Evolutionary conservation across 2,329 filamentous ascomycete species (phyloP).

Genomic region (Fusarium camptoceras): DNA sequence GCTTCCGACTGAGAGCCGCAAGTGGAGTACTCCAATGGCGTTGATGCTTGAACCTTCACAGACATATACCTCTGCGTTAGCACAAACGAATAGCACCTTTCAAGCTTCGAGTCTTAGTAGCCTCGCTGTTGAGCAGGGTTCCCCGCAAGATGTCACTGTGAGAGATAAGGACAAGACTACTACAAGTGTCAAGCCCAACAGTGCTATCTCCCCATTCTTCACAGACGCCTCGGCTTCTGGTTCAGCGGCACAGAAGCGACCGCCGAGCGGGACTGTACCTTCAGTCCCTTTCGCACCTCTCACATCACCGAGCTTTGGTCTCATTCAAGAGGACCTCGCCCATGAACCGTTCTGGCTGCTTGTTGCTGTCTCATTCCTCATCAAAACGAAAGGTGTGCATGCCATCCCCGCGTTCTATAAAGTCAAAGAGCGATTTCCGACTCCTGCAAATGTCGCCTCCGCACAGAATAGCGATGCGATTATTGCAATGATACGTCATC

Average conservation of each 20-base stretch:
- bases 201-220: slow-evolving; percentile 52
- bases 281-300: slow-evolving; percentile 76
- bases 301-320: slow-evolving; percentile 72
- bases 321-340: slow-evolving; percentile 85
- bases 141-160: slow-evolving; percentile 14
- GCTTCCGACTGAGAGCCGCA: slow-evolving; percentile 25
- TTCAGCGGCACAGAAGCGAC: slow-evolving; percentile 45
- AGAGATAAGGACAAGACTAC: slow-evolving; percentile 11
- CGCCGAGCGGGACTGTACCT: slow-evolving; percentile 61
- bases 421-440: slow-evolving; percentile 76
- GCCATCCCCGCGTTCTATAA: slow-evolving; percentile 81
- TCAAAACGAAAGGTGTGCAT: slow-evolving; percentile 78
- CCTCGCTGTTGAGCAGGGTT: slow-evolving; percentile 10
- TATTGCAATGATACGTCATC: slow-evolving; percentile 70
- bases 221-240: slow-evolving; percentile 21
- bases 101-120: not conserved
- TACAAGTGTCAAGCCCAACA: slow-evolving; percentile 16
- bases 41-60: slow-evolving; percentile 17
- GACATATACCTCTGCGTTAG: not conserved
- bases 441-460: slow-evolving; percentile 69
- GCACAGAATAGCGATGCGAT: slow-evolving; percentile 64
- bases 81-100: slow-evolving; percentile 3
- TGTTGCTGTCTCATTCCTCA: slow-evolving; percentile 85
- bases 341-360: slow-evolving; percentile 82
- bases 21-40: slow-evolving; percentile 16